A percentile compares a stretch with the other conserved stretches of the same genome.
phyloP scores from a whole-genome alignment of 2,329 filamentous ascomycete genomes.

The Fusarium irregulare region DNA sequence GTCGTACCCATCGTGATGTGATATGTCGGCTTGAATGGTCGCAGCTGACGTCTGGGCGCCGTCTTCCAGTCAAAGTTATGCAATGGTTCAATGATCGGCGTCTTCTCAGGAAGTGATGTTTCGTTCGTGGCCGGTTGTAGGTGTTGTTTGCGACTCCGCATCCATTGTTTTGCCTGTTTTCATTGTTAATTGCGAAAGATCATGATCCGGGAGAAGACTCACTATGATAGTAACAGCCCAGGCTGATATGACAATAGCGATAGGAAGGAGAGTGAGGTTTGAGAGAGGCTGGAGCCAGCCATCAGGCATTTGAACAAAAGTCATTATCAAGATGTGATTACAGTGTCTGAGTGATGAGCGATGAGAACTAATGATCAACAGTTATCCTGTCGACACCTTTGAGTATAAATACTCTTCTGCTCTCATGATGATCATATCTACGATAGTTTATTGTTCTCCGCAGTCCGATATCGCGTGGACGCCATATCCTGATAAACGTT shows the following conservation, averaged over 20 bases:
- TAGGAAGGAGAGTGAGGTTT: conserved; percentile 19
- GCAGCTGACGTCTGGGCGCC: conserved; percentile 8
- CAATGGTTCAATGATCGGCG: conserved; percentile 1
- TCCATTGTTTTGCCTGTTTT: conserved; percentile 38
- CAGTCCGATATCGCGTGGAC: conserved; percentile 35
- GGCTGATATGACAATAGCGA: conserved; percentile 13
- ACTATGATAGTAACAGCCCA: conserved; percentile 23
- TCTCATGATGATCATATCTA: background rate
- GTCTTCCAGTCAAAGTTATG: conserved; percentile 31
- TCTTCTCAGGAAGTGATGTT: conserved; percentile 10
- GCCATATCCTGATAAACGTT: conserved; percentile 11
- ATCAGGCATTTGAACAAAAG: background rate
- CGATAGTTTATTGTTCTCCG: conserved; percentile 17
- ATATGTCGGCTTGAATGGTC: conserved; percentile 32
- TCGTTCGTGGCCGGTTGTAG: background rate
- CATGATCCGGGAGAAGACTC: background rate
- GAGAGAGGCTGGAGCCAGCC: conserved; percentile 5
- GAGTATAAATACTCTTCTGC: background rate
- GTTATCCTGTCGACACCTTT: background rate
- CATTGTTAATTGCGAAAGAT: background rate
- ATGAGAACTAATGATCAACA: background rate
- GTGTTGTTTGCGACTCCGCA: conserved; percentile 21
- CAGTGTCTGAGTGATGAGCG: too few species aligned
- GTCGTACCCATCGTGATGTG: conserved; percentile 33
- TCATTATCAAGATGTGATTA: background rate